These are phyloP conservation scores for Chaetoscypha palmicola DNA, from an alignment of 2,329 filamentous ascomycete genomes.

Conservation along the genomic window DNA sequence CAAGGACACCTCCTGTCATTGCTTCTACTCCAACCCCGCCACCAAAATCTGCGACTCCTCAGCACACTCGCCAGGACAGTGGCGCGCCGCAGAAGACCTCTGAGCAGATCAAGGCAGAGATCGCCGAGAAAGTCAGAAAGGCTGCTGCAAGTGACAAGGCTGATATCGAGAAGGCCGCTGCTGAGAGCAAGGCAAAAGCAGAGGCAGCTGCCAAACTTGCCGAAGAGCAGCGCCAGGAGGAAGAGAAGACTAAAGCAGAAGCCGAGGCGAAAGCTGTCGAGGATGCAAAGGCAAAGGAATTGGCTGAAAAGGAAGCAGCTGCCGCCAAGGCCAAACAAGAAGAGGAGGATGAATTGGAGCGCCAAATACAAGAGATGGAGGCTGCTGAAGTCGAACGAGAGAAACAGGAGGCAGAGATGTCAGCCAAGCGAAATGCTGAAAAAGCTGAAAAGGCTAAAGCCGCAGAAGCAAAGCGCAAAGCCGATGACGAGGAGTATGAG, in stretches of 20 bases:
- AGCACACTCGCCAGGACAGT: slow-evolving; percentile 67
- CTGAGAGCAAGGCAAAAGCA: slow-evolving; percentile 28
- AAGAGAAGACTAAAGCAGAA: slow-evolving; percentile 31
- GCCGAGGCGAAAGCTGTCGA: slow-evolving; percentile 31
- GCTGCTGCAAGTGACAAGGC: slow-evolving; percentile 25
- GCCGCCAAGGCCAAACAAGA: slow-evolving; percentile 33
- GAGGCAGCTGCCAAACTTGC: slow-evolving; percentile 28
- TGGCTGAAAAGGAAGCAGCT: slow-evolving; percentile 29
- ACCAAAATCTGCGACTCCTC: slow-evolving; percentile 61
- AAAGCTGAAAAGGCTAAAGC: slow-evolving; percentile 35
- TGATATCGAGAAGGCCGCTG: slow-evolving; percentile 26
- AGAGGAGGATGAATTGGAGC: slow-evolving; percentile 51
- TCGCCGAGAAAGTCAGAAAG: slow-evolving; percentile 48
- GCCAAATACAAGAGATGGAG: slow-evolving; percentile 53
- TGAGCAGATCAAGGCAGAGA: slow-evolving; percentile 77
- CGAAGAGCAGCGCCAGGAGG: slow-evolving; percentile 30
- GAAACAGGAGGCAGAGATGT: slow-evolving; percentile 31
- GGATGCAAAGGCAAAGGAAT: slow-evolving; percentile 33
- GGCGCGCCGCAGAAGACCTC: slow-evolving; percentile 57
- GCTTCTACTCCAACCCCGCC: slow-evolving; percentile 74
- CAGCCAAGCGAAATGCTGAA: slow-evolving; percentile 28
- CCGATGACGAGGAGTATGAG: slow-evolving; percentile 50
- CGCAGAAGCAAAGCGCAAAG: slow-evolving; percentile 40
- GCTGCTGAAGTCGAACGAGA: slow-evolving; percentile 30
- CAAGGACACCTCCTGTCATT: slow-evolving; percentile 55